These are phyloP conservation scores for Sanghuangporus sanghuang DNA, from an alignment of 1,284 basidiomycete species.

Conservation along the genomic window DNA sequence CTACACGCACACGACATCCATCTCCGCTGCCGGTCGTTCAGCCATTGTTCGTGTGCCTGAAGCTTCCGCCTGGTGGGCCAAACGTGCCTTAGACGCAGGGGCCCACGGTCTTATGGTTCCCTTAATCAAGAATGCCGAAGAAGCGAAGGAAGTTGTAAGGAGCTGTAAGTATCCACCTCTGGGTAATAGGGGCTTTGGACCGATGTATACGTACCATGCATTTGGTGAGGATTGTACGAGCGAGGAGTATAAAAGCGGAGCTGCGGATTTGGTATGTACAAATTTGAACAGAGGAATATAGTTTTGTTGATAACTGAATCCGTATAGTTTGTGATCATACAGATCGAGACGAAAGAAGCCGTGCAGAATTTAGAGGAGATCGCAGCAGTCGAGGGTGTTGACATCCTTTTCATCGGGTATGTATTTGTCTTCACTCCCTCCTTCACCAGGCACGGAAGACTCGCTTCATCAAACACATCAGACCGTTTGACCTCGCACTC, in stretches of 20 bases:
- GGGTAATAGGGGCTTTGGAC: constrained; percentile 28
- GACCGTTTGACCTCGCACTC: constrained; percentile 28
- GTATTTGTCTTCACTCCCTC: not conserved
- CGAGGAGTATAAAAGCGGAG: constrained; percentile 24
- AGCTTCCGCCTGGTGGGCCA: constrained; percentile 16
- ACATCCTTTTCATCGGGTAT: constrained; percentile 21
- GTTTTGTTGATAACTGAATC: not conserved
- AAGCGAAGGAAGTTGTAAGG: constrained; percentile 25
- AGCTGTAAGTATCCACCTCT: constrained; percentile 27
- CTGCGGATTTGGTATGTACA: constrained; percentile 20
- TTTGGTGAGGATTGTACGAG: constrained; percentile 23
- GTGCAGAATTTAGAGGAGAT: constrained; percentile 18
- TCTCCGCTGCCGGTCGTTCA: constrained; percentile 14
- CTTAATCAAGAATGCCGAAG: constrained; percentile 26
- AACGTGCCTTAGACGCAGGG: constrained; percentile 26
- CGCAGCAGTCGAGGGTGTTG: constrained; percentile 21
- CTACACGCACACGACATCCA: constrained; percentile 14
- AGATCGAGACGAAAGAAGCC: constrained; percentile 25
- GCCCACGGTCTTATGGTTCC: constrained; percentile 30
- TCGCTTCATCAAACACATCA: constrained; percentile 6
- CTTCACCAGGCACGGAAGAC: not conserved
- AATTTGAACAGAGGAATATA: not conserved
- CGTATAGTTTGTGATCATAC: constrained; percentile 23
- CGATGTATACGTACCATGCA: constrained; percentile 30
- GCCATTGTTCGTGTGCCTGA: constrained; percentile 18